Evolutionary conservation across 2,329 filamentous ascomycete genomes (phyloP).

Genomic region (Nemania bipapillata): DNA sequence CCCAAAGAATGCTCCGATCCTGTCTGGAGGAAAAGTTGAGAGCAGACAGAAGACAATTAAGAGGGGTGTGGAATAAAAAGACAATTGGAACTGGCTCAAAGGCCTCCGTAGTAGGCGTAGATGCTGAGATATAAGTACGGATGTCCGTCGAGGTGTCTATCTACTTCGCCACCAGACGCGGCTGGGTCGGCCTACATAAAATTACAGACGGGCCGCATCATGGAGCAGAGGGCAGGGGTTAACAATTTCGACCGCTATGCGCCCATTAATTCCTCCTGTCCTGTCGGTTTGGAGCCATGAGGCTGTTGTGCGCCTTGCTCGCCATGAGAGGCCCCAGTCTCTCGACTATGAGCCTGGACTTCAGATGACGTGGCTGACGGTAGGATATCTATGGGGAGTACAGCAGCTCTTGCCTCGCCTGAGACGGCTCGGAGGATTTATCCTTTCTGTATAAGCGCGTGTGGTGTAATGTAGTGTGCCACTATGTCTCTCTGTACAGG

Average conservation of each 20-base stretch:
- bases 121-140: no score
- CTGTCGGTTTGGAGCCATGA: neutral
- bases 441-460: conserved; percentile 18
- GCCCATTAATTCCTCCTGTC: neutral
- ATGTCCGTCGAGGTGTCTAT: no score
- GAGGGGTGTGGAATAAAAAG: neutral
- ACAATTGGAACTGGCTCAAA: neutral
- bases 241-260: neutral
- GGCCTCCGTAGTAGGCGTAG: no score
- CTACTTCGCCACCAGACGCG: neutral
- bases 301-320: conserved; percentile 2
- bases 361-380: conserved; percentile 48
- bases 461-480: conserved; percentile 14
- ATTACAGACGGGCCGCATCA: neutral
- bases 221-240: neutral
- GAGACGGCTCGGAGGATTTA: conserved; percentile 41
- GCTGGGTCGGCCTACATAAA: neutral
- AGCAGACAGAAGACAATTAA: neutral
- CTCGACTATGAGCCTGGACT: conserved; percentile 32
- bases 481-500: conserved; percentile 29
- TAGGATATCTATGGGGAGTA: conserved; percentile 25
- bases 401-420: conserved; percentile 33
- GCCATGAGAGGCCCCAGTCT: neutral
- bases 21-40: neutral
- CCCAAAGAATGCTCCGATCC: neutral